These are phyloP conservation scores for Salix brachista DNA, from an alignment of 345 rosid genomes.

Conservation along the genomic window DNA sequence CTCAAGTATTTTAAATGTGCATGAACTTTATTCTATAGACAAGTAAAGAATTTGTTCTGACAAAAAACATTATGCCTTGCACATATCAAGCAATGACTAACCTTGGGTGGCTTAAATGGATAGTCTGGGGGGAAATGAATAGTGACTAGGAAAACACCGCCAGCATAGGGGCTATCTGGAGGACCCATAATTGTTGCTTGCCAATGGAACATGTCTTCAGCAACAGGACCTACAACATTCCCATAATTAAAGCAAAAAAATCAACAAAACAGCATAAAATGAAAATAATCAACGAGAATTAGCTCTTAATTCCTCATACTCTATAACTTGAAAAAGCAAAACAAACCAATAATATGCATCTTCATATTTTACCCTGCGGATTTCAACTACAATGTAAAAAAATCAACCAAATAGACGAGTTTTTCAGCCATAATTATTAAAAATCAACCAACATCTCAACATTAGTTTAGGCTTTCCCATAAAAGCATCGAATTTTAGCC, in stretches of 20 bases:
- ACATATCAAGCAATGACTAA: not conserved
- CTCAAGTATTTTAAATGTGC: not conserved
- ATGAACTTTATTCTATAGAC: not conserved
- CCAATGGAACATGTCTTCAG: slow-evolving; percentile 35
- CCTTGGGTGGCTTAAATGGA: slow-evolving; percentile 35
- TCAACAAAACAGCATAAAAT: not conserved
- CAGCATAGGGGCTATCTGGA: slow-evolving; percentile 32
- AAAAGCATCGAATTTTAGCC: not conserved
- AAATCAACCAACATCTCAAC: not conserved
- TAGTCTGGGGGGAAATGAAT: slow-evolving; percentile 35
- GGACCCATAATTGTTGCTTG: slow-evolving; percentile 36
- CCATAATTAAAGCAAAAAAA: not conserved
- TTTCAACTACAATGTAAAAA: not conserved
- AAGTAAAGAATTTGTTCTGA: not conserved
- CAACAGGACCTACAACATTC: slow-evolving; percentile 25
- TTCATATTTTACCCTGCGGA: too few species aligned
- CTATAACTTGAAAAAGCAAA: not conserved
- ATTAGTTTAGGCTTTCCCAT: not conserved
- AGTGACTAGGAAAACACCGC: slow-evolving; percentile 30
- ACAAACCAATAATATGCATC: too few species aligned
- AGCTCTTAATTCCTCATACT: not conserved
- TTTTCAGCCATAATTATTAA: not conserved
- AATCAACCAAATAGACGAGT: not conserved
- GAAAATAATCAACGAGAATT: not conserved
- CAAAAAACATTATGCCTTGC: not conserved